Conservation (phyloP, 805 yeast species). For the Wickerhamiella galacta region DNA sequence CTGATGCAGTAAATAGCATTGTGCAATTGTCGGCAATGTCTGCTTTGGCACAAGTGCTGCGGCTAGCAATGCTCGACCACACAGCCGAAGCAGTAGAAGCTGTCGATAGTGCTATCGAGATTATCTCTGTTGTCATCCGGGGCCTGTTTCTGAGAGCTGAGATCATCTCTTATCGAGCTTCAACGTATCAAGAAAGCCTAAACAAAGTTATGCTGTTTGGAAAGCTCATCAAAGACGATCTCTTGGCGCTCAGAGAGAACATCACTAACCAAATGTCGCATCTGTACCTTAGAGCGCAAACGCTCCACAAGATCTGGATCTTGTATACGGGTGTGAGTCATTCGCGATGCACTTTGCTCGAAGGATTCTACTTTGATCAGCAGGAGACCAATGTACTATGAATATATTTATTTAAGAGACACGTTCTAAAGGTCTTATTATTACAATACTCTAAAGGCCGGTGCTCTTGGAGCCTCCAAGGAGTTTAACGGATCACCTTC, state of each 20-base stretch:
- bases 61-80: too few relatives aligned
- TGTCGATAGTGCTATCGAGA: too few relatives aligned
- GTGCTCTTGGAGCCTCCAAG: too few relatives aligned
- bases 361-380: conserved; percentile 5
- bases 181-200: not conserved
- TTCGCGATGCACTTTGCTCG: conserved; percentile 5
- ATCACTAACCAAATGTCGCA: not conserved
- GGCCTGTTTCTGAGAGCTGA: too few relatives aligned
- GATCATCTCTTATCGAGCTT: not conserved
- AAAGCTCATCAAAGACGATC: not conserved
- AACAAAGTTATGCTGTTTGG: not conserved
- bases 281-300: not conserved
- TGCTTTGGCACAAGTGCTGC: too few relatives aligned
- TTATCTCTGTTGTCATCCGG: too few relatives aligned
- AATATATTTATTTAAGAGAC: not conserved
- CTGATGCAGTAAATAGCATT: too few relatives aligned
- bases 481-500: too few relatives aligned
- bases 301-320: conserved; percentile 2
- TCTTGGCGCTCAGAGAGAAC: not conserved
- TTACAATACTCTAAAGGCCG: too few relatives aligned
- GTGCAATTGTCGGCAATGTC: too few relatives aligned
- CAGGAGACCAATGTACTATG: conserved; percentile 5
- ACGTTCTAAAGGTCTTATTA: too few relatives aligned
- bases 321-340: conserved; percentile 4
- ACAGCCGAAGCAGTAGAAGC: too few relatives aligned